Evolutionary conservation across 169 alveolate species (phyloP).

Genomic region (Plasmodium gallinaceum): DNA sequence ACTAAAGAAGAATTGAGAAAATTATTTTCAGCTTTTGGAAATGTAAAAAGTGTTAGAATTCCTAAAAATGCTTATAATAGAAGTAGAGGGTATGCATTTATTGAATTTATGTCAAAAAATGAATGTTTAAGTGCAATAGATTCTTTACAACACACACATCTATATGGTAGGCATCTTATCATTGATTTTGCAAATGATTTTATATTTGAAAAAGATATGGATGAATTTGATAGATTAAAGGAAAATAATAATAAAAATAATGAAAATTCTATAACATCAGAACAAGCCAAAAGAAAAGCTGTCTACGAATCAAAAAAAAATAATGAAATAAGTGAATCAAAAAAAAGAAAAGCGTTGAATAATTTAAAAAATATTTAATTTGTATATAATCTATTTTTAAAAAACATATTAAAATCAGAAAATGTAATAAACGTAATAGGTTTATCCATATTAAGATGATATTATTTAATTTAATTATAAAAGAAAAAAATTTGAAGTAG

Average conservation of each 20-base stretch:
- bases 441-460: no score
- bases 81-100: conserved; percentile 95
- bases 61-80: conserved; percentile 94
- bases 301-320: conserved; percentile 39
- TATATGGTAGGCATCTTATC: conserved; percentile 94
- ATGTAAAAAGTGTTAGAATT: conserved; percentile 91
- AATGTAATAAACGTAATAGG: no score
- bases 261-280: conserved; percentile 47
- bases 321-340: conserved; percentile 41
- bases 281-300: conserved; percentile 73
- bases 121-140: conserved; percentile 93
- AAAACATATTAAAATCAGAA: no score
- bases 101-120: conserved; percentile 91
- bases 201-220: conserved; percentile 55
- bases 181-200: conserved; percentile 90
- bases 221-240: conserved; percentile 73
- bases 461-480: no score
- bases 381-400: no score
- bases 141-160: conserved; percentile 92
- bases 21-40: conserved; percentile 93
- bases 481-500: no score
- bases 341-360: conserved; percentile 49
- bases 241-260: conserved; percentile 18
- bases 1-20: conserved; percentile 91
- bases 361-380: conserved; percentile 23